Conservation (phyloP, 345 rosid species). For the thale cress (Arabidopsis thaliana) region DNA sequence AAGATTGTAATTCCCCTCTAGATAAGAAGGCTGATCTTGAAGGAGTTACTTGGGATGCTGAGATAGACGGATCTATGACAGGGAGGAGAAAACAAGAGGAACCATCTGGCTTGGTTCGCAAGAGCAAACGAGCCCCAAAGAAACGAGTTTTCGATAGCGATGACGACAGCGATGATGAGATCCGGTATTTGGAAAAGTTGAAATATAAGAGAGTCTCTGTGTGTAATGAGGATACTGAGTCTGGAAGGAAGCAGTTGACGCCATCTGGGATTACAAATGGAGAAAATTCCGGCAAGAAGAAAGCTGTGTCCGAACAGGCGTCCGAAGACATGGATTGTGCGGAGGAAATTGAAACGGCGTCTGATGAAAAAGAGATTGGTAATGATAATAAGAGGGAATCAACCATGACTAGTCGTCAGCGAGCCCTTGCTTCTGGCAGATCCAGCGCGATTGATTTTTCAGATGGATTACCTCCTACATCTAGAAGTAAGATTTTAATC, state of each 20-base stretch:
- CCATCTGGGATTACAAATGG: slow-evolving; percentile 62
- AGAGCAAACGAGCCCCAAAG: slow-evolving; percentile 81
- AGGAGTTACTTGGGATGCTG: slow-evolving; percentile 75
- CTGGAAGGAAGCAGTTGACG: slow-evolving; percentile 62
- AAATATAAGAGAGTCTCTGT: slow-evolving; percentile 56
- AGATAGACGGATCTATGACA: slow-evolving; percentile 59
- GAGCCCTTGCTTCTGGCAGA: slow-evolving; percentile 80
- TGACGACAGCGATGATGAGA: slow-evolving; percentile 81
- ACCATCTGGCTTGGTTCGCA: slow-evolving; percentile 61
- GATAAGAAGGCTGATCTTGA: slow-evolving; percentile 64
- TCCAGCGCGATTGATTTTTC: slow-evolving; percentile 75
- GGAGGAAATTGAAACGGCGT: slow-evolving; percentile 59
- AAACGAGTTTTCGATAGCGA: slow-evolving; percentile 66
- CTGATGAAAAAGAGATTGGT: slow-evolving; percentile 62
- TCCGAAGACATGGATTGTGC: slow-evolving; percentile 61
- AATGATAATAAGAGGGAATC: slow-evolving; percentile 68
- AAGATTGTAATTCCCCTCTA: slow-evolving; percentile 50
- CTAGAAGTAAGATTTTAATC: slow-evolving; percentile 69
- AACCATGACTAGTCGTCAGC: slow-evolving; percentile 83
- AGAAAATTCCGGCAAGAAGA: slow-evolving; percentile 66
- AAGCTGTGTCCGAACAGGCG: slow-evolving; percentile 51
- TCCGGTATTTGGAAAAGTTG: slow-evolving; percentile 81
- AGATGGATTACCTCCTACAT: slow-evolving; percentile 89
- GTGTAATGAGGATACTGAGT: slow-evolving; percentile 61
- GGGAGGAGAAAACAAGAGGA: slow-evolving; percentile 71